Evolutionary conservation across 208 protist species (phyloP), one percentile per base, ranked within the genome.

Genomic region (Wallacemonas sp.): DNA sequence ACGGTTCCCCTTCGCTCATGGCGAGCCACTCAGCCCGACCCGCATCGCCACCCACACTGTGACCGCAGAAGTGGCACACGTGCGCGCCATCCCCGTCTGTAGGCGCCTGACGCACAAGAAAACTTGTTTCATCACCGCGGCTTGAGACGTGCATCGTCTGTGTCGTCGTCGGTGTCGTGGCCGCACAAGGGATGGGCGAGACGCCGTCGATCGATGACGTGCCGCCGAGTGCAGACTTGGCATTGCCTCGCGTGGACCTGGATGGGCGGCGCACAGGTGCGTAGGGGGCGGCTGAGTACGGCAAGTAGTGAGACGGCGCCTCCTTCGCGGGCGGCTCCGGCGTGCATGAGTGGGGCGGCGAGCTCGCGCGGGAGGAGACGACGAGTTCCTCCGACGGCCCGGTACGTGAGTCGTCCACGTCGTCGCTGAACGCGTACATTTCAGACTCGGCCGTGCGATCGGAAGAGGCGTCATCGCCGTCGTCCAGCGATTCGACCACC

Each of bases 201-300:
- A 54, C 10, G 12, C 33, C 21, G 10, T 26, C 46, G 13, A 54
- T 12, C n/a, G 46, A 54, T n/a, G n/a, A n/a, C n/a, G n/a, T n/a
- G n/a, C n/a, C n/a, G n/a, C n/a, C n/a, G n/a, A n/a, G n/a, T n/a
- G 42, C 22, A 19, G 42, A 19, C 9, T 12, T 19, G 42, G 17
- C 42, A 19, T 4, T 12, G 42, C 42, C 42, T 48, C 22, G 17
- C 42, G 42, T 22, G 42, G 19, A 9, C 6, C 6, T n/a, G n/a
- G n/a, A n/a, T 0, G 42, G 22, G 17, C 42, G 42, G 6, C 45
- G 45, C 45, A 32, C 45, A 26, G 45, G 45, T 6, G 50, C 50
- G 50, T 57, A 57, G 12, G 50, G 50, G 13, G 50, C 50, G 12
- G 26, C 30, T n/a, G 50, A 57, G 32, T 57, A 57, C 32, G 50